Evolutionary conservation across 306 rosid genomes (phyloP), one percentile per base, ranked within the genome.

Genomic region (Begonia loranthoides): DNA sequence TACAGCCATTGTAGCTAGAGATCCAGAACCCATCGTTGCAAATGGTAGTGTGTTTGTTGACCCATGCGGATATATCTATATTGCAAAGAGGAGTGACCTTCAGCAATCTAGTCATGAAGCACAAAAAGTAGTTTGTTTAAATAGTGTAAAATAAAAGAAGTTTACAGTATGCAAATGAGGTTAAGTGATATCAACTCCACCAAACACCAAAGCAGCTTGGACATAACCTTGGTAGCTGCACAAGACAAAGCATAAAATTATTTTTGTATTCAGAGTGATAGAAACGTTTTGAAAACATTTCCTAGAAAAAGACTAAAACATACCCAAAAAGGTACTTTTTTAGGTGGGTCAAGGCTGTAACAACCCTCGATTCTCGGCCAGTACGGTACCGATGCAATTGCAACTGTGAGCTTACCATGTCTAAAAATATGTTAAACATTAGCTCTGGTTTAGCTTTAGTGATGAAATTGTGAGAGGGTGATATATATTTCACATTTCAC

Each of bases 391-490:
- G 88, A 66, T 90, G 99, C 49, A 85, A 70, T 53, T 90, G 92
- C 43, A 90, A 74, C 70, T 90, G 97, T 64, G 95, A 90, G 78
- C 94, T 85, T 54, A 90, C 95, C 97, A 85, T 82, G 60, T 90
- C 97, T 90, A 51, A 24, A 64, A 33, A 44, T 13, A 48, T 46
- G 63, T 6, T 51, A 76, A 67, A 58, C 64, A 52, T 13, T 14
- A 50, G 49, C 64, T 55, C 45, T 52, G 56, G 45, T 50, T 46
- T 28, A 55, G 15, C 38, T 8, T 63, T 17, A 17, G 59, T 45
- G 15, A 60, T 17, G 17, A 57, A 0, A 9, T 34, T 59, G 66
- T 38, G 13, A 51, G 9, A 41, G 11, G n/a, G 5, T 41, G 5
- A 36, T 15, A 28, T 48, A 39, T 10, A 39, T 5, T 10, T 39